Evolutionary conservation across 164 flowering plant species (phyloP), one percentile per base, ranked within the genome.

Genomic region (Magnolia changhungtana): DNA sequence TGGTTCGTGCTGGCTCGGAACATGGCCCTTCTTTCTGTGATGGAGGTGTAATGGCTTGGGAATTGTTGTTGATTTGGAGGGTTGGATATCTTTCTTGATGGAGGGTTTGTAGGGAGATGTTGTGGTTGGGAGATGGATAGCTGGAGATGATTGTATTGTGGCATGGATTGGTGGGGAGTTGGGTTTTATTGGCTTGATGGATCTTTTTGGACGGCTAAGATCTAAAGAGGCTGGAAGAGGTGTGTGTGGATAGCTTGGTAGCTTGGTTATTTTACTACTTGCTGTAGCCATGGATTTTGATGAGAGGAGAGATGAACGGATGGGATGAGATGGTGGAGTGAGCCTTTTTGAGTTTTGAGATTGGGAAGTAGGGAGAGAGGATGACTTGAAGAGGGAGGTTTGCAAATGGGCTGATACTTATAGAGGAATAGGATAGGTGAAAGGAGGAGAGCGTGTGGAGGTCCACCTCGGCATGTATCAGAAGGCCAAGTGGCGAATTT

Each of bases 41-140:
- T 23, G 19, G 13, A 71, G 16, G 75, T 77, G 8, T 50, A 18
- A 29, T 71, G 80, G 21, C 64, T 16, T 50, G 11, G 75, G 10
- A 2, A 7, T 69, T 2, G 63, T 50, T 0, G 20, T 50, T 45
- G 23, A n/a, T 3, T 24, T 8, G 59, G 69, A 7, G 4, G 63
- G 8, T 50, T 64, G 71, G 5, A 7, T 64, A 29, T 59, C 71
- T 31, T 16, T 67, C 2, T 18, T 67, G 19, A 31, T 18, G 23
- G 69, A 2, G n/a, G 76, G 76, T 37, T 55, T 23, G 16, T n/a
- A 13, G 10, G 77, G 51, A 55, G 76, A 11, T 24, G 78, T 77
- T 31, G 76, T 78, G n/a, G 81, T 80, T 23, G 85, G 85, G 75
- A 78, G 67, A 52, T 78, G 78, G 59, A 85, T 78, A 3, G 72